Evolutionary conservation across 139 green algal species (phyloP), one percentile per base, ranked within the genome.

Genomic region (Coccomyxa sp.): DNA sequence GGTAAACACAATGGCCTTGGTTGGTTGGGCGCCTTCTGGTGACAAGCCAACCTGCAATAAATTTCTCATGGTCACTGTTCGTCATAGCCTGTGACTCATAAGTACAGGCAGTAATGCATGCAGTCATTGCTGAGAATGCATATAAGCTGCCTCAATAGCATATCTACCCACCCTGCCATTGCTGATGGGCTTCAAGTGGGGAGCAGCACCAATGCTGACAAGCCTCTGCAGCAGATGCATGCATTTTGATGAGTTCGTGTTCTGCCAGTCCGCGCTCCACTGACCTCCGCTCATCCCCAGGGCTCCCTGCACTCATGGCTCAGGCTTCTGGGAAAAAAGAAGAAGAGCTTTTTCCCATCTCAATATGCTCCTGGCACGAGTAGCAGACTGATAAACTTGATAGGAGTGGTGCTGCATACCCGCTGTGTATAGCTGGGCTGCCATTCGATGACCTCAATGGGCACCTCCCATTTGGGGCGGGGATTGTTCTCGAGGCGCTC

Each of bases 1-100:
- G n/a, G 88, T 94, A 88, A 97, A 99, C 25, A 98, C 92, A 59
- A 99, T 98, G 10, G 91, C 92, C 89, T 97, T 98, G 58, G 59
- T 78, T 13, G 16, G 17, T 21, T 30, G 12, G 30, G 76, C 86
- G 18, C 21, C 17, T 25, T 58, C 59, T 30, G 38, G 30, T 67
- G 57, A 67, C 76, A 63, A 14, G n/a, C 23, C 25, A 25, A 45
- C 51, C 79, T 75, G 76, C 66, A 82, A 14, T 0, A 10, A 28
- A 23, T 32, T 18, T 23, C 38, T 16, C 71, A 59, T 82, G 84
- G 9, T 28, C 18, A 71, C 7, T 71, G 1, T 71, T 21, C 7
- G 1, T 9, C 21, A 21, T 4, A 21, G 18, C 18, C 21, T 25
- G 1, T 71, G 63, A 25, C 18, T 21, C 63, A 21, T 9, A 71